These are phyloP conservation scores for Eudorina sp. DNA, from an alignment of 139 green algal genomes.

Conservation along the genomic window DNA sequence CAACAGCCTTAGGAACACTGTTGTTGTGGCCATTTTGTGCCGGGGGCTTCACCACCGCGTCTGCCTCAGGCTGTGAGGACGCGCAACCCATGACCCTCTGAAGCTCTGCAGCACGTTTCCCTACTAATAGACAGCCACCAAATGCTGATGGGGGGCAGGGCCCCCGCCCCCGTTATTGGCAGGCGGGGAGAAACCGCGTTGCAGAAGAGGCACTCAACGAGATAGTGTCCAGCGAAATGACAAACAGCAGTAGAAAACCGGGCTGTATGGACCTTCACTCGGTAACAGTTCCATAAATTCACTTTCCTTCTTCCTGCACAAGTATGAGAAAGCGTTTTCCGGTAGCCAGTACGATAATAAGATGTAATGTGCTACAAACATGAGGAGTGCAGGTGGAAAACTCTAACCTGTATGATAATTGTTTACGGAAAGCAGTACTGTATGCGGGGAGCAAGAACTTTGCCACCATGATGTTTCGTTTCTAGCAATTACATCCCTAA, in stretches of 20 bases:
- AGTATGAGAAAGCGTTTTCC: background rate
- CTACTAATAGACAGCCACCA: background rate
- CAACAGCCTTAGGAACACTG: background rate
- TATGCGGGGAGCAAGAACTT: too few species aligned
- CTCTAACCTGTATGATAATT: background rate
- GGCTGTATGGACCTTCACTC: background rate
- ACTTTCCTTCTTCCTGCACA: background rate
- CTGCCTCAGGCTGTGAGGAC: slow-evolving; percentile 16
- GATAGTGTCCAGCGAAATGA: too few species aligned
- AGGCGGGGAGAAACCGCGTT: slow-evolving; percentile 12
- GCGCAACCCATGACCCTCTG: slow-evolving; percentile 21
- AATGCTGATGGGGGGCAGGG: background rate
- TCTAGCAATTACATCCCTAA: too few species aligned
- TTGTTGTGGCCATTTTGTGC: background rate
- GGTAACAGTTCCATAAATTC: background rate
- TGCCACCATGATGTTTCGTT: too few species aligned
- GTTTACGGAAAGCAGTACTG: too few species aligned
- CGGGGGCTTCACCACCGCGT: slow-evolving; percentile 30
- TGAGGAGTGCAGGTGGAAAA: background rate
- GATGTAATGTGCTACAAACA: background rate
- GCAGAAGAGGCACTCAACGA: too few species aligned
- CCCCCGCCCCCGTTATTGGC: background rate
- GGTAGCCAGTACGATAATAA: background rate
- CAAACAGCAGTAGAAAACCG: background rate
- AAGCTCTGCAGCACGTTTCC: background rate